Conservation (phyloP, 768 basidiomycete genomes). For the Hydnomerulius pinastri region DNA sequence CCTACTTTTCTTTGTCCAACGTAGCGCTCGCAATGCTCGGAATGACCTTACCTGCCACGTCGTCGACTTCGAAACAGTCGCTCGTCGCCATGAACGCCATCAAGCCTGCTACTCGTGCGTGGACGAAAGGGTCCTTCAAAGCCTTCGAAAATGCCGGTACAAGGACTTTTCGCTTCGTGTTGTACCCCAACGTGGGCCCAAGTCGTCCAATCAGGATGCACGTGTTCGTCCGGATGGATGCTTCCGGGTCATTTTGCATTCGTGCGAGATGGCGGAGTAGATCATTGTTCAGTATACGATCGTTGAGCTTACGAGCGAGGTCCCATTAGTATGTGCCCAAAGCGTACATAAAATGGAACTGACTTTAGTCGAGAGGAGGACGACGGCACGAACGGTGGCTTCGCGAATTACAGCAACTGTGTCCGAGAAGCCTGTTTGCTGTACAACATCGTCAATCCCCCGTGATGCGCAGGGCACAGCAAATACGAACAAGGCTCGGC, state of each 20-base stretch:
- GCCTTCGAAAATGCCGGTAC: conserved; percentile 92
- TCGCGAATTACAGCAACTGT: conserved; percentile 94
- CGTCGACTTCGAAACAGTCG: conserved; percentile 86
- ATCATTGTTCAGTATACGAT: conserved; percentile 95
- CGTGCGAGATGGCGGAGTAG: conserved; percentile 90
- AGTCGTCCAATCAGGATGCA: conserved; percentile 94
- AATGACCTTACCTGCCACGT: conserved; percentile 86
- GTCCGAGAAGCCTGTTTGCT: conserved; percentile 97
- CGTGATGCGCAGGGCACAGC: not conserved
- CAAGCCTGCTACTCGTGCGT: conserved; percentile 89
- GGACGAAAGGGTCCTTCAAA: conserved; percentile 88
- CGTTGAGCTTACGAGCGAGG: conserved; percentile 60
- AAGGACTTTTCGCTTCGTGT: conserved; percentile 95
- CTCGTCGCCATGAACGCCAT: conserved; percentile 96
- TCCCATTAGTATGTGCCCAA: conserved; percentile 3
- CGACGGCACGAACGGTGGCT: conserved; percentile 88
- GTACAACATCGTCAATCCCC: not conserved
- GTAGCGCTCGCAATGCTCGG: conserved; percentile 79
- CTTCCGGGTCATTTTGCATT: conserved; percentile 89
- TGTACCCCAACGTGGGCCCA: conserved; percentile 79
- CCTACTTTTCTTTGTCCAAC: conserved; percentile 93
- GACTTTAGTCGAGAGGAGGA: conserved; percentile 83
- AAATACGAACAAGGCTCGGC: conserved; percentile 74
- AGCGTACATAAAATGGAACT: not conserved
- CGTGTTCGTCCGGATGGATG: conserved; percentile 96